Evolutionary conservation across 1,284 basidiomycete species (phyloP).

Genomic region (Fomitopsis schrenkii): DNA sequence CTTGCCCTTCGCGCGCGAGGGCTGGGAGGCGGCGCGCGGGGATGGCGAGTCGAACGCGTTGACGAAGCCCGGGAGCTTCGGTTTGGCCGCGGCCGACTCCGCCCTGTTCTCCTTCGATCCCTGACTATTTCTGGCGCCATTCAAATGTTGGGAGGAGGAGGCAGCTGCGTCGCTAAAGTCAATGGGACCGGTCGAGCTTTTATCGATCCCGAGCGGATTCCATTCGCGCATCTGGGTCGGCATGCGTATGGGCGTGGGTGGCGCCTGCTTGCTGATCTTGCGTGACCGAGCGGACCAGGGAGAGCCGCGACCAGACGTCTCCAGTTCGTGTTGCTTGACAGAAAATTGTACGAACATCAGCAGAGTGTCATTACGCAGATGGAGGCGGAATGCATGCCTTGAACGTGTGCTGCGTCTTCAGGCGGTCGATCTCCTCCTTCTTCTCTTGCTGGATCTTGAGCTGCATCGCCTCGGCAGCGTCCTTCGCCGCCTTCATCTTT

Average conservation of each 20-base stretch:
- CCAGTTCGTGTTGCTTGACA: constrained; percentile 65
- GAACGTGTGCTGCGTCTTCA: constrained; percentile 67
- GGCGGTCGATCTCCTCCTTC: constrained; percentile 64
- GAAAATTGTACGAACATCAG: neutral
- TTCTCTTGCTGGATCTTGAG: constrained; percentile 50
- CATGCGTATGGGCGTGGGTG: constrained; percentile 35
- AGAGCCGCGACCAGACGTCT: constrained; percentile 50
- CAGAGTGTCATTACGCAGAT: constrained; percentile 1
- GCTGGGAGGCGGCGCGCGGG: constrained; percentile 11
- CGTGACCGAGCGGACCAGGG: constrained; percentile 39
- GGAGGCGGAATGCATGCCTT: constrained; percentile 39
- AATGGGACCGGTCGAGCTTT: constrained; percentile 23
- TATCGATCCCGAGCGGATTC: constrained; percentile 18
- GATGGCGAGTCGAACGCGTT: constrained; percentile 29
- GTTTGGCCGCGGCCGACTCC: constrained; percentile 6
- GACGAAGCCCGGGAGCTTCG: constrained; percentile 30
- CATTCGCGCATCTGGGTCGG: constrained; percentile 39
- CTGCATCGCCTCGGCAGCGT: constrained; percentile 54
- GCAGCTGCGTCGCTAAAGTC: constrained; percentile 24
- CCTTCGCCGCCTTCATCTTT: constrained; percentile 55
- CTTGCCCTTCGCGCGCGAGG: constrained; percentile 20
- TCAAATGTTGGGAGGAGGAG: constrained; percentile 14
- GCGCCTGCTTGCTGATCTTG: constrained; percentile 31
- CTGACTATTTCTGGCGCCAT: constrained; percentile 10
- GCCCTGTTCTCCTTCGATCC: constrained; percentile 6